Base-by-base conservation (phyloP, 164 flowering plant genomes). In the Tetracentron sinense region DNA sequence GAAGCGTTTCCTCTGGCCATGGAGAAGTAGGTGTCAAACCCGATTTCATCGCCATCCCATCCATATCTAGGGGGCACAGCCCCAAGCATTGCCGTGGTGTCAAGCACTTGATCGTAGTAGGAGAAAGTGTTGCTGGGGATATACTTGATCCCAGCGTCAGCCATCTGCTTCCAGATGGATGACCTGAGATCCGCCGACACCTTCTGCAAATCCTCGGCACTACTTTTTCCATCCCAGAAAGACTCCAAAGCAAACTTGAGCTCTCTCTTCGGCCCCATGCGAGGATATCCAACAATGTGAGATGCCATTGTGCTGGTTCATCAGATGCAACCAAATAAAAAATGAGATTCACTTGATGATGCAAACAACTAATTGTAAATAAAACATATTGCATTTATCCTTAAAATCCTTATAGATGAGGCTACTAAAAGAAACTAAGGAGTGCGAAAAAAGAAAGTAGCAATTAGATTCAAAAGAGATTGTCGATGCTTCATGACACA, bases 211-310 rank as follows among this genome's bases (percentile, higher is more conserved):
- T 83, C 91, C 42, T 84, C 88, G 7, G 88, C 86, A 47, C 77
- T 79, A 73, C 78, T 80, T 83, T 82, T 84, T 5, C 75, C 76
- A 79, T 87, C 96, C 96, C 96, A 89, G 77, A 89, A 89, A 2
- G 93, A 89, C 51, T 89, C 96, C 70, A 89, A 67, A 17, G 93
- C 93, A 72, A 89, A 87, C 70, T 89, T 89, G 56, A 88, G 85
- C 83, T 85, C 94, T 64, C 94, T 82, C 77, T 84, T 83, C 56
- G 94, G 87, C 22, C 94, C 91, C 82, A 88, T 84, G 35, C 94
- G 87, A 31, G 94, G 94, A 60, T 89, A 89, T 53, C 96, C 96
- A 69, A 89, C 91, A 72, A 89, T 79, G 75, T 89, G 91, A 16
- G 96, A 89, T 2, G 96, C 91, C 93, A 89, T 89, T 74, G 30